These are phyloP conservation scores for Ophiocordyceps sinensis DNA, from an alignment of 2,329 filamentous ascomycete species.

Conservation along the genomic window DNA sequence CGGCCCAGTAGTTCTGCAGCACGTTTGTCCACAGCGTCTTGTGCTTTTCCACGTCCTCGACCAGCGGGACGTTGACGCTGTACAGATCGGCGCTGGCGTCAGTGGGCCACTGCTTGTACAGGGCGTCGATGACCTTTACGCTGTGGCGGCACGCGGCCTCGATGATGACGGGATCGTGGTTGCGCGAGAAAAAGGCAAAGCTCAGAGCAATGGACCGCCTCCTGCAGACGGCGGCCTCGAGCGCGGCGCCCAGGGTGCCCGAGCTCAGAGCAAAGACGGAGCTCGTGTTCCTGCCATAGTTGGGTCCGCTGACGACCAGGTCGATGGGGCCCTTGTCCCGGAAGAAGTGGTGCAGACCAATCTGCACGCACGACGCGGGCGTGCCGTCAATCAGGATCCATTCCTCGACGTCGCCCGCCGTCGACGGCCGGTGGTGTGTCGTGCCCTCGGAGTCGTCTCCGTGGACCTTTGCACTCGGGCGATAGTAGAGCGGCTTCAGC, in stretches of 20 bases:
- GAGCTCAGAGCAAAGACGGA: slow-evolving; percentile 66
- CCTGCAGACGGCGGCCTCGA: slow-evolving; percentile 62
- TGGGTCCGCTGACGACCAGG: slow-evolving; percentile 65
- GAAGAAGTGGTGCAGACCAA: slow-evolving; percentile 71
- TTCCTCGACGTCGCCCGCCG: slow-evolving; percentile 48
- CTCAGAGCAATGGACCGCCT: slow-evolving; percentile 65
- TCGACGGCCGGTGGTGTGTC: slow-evolving; percentile 41
- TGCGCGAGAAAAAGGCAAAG: slow-evolving; percentile 78
- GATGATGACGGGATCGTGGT: slow-evolving; percentile 73
- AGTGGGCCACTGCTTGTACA: slow-evolving; percentile 59
- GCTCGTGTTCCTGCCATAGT: slow-evolving; percentile 73
- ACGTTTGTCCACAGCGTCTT: slow-evolving; percentile 75
- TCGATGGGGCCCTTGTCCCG: slow-evolving; percentile 57
- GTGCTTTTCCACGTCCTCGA: slow-evolving; percentile 55
- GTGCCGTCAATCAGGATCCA: slow-evolving; percentile 75
- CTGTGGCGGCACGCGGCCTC: slow-evolving; percentile 60
- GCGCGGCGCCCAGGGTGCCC: slow-evolving; percentile 61
- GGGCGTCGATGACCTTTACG: slow-evolving; percentile 63
- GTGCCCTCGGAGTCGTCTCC: slow-evolving; percentile 43
- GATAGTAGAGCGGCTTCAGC: slow-evolving; percentile 74
- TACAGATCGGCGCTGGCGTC: slow-evolving; percentile 67
- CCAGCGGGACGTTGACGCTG: slow-evolving; percentile 76
- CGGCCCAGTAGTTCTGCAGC: slow-evolving; percentile 80
- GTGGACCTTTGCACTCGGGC: slow-evolving; percentile 31
- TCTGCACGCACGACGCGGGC: slow-evolving; percentile 68